Conservation (phyloP, 495 filamentous ascomycete genomes). For the Darksidea phi region DNA sequence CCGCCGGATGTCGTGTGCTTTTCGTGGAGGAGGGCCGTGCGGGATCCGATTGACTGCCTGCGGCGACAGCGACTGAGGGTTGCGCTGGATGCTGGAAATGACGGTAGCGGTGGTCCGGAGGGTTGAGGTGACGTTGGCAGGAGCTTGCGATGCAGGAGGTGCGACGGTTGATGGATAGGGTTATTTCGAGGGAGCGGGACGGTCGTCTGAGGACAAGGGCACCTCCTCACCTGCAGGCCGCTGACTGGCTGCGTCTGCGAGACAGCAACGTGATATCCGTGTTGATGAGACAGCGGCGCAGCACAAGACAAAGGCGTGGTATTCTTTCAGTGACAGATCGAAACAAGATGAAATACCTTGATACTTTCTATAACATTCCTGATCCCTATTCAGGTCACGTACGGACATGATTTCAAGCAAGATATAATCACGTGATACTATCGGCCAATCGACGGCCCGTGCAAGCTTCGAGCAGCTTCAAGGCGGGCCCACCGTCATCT, state of each 20-base stretch:
- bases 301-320: background rate
- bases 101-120: background rate
- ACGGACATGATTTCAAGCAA: too few species aligned
- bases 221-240: slow-evolving; percentile 8
- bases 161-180: slow-evolving; percentile 4
- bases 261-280: slow-evolving; percentile 14
- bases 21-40: slow-evolving; percentile 18
- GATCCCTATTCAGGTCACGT: too few species aligned
- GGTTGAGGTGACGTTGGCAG: background rate
- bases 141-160: slow-evolving; percentile 5
- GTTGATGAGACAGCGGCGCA: background rate
- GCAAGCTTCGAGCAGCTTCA: slow-evolving; percentile 14
- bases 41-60: slow-evolving; percentile 13
- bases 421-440: slow-evolving; percentile 3
- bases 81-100: slow-evolving; percentile 7
- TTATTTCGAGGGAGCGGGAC: slow-evolving; percentile 17
- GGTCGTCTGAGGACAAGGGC: slow-evolving; percentile 12
- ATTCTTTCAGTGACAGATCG: background rate
- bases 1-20: slow-evolving; percentile 31
- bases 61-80: slow-evolving; percentile 19
- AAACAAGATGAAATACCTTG: too few species aligned
- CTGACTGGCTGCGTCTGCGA: slow-evolving; percentile 18
- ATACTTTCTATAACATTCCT: too few species aligned
- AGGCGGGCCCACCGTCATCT: slow-evolving; percentile 1
- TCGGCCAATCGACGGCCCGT: background rate